Conservation (phyloP, 2,329 filamentous ascomycete species). For the Aspergillus sp. region DNA sequence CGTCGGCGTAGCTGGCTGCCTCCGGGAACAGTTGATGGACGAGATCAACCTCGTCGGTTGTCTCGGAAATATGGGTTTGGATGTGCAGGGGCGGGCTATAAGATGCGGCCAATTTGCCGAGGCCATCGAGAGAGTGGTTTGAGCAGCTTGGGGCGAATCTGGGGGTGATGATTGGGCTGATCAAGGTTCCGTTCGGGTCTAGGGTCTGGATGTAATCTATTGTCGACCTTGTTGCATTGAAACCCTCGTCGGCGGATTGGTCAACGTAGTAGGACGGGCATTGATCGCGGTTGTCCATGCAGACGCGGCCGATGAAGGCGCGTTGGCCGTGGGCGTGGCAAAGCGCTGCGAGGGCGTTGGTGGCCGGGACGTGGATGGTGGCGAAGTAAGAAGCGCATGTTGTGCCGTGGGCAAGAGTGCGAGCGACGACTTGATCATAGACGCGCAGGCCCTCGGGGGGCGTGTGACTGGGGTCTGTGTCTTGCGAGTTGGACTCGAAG, state of each 20-base stretch:
- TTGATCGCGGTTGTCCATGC: slow-evolving; percentile 73
- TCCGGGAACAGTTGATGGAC: slow-evolving; percentile 70
- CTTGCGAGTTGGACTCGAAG: slow-evolving; percentile 55
- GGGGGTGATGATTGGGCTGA: slow-evolving; percentile 78
- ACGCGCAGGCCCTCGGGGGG: slow-evolving; percentile 40
- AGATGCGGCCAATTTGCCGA: slow-evolving; percentile 65
- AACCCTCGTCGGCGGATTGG: slow-evolving; percentile 53
- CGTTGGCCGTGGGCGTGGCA: slow-evolving; percentile 79
- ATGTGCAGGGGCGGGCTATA: slow-evolving; percentile 60
- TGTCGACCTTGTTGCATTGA: slow-evolving; percentile 58
- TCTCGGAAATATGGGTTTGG: slow-evolving; percentile 91
- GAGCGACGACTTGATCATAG: slow-evolving; percentile 74
- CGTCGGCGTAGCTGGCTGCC: slow-evolving; percentile 65
- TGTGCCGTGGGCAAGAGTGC: slow-evolving; percentile 84
- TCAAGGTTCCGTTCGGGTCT: slow-evolving; percentile 61
- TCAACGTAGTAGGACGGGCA: slow-evolving; percentile 81
- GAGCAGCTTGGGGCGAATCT: slow-evolving; percentile 61
- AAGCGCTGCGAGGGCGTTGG: slow-evolving; percentile 85
- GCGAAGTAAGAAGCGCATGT: slow-evolving; percentile 95
- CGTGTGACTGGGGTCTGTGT: not conserved
- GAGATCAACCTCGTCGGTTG: slow-evolving; percentile 68
- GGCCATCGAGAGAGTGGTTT: slow-evolving; percentile 53
- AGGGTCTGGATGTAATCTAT: slow-evolving; percentile 67
- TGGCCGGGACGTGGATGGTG: slow-evolving; percentile 80
- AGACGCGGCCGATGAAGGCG: slow-evolving; percentile 89